Conservation (phyloP, 148 eudicot genomes). For the Chenopodium quinoa region DNA sequence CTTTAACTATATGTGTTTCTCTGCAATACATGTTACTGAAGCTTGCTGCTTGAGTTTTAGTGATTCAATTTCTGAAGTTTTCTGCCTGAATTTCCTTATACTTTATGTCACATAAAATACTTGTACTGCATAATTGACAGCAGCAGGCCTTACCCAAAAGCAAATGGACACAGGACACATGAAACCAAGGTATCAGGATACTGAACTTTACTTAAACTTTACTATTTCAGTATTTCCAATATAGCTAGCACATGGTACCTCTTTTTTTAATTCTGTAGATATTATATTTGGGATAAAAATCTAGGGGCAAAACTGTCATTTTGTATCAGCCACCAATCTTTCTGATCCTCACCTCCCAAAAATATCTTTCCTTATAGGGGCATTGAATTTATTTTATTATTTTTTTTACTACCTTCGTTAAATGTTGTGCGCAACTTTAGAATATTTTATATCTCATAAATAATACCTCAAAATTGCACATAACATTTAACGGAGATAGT, state of each 20-base stretch:
- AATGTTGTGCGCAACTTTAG: no score
- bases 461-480: no score
- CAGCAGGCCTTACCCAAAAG: slow-evolving; percentile 8
- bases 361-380: slow-evolving; percentile 2
- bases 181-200: not conserved
- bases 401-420: no score
- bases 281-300: not conserved
- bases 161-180: not conserved
- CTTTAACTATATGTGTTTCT: no score
- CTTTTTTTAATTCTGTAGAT: not conserved
- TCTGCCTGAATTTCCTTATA: not conserved
- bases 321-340: not conserved
- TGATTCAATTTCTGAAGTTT: not conserved
- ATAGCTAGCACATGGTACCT: not conserved
- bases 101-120: no score
- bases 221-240: not conserved
- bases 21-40: no score
- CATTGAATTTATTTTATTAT: no score
- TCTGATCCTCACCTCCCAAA: slow-evolving; percentile 15
- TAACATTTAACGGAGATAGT: no score
- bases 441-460: no score
- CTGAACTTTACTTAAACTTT: not conserved
- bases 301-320: slow-evolving; percentile 12
- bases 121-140: not conserved
- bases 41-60: not conserved